These are phyloP conservation scores for Brassica nigra DNA, from an alignment of 345 rosid species.

Conservation along the genomic window DNA sequence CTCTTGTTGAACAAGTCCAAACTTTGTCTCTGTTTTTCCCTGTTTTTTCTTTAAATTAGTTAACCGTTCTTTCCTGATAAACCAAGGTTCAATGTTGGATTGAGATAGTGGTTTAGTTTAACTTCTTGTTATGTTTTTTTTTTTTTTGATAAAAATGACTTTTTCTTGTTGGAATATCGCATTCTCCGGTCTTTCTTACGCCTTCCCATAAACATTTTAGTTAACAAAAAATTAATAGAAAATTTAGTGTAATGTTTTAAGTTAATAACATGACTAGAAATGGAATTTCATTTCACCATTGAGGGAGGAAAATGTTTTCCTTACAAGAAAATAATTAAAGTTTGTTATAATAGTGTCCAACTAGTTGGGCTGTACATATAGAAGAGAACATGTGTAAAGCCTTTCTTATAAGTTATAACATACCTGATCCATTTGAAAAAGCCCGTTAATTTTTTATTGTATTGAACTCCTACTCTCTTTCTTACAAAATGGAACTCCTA, in stretches of 20 bases:
- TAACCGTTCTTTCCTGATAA: background rate
- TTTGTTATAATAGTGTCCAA: background rate
- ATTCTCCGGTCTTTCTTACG: no score
- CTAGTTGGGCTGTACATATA: background rate
- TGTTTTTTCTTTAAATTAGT: background rate
- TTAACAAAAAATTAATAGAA: no score
- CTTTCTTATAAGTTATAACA: background rate
- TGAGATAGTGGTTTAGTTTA: background rate
- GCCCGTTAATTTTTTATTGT: background rate
- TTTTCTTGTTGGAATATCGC: no score
- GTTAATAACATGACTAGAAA: no score
- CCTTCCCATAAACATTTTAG: no score
- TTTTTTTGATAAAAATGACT: no score
- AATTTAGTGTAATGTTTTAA: no score
- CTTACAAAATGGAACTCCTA: background rate
- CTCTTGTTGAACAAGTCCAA: conserved; percentile 19
- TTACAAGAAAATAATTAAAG: background rate
- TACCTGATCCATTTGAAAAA: background rate
- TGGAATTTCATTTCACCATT: no score
- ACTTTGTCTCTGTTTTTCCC: background rate
- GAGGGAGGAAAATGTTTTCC: background rate
- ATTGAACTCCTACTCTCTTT: background rate
- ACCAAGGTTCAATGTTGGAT: background rate
- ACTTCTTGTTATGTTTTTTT: no score
- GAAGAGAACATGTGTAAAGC: background rate